Evolutionary conservation across 73 alveolate genomes (phyloP), one percentile per base, ranked within the genome.

Genomic region (Loxodes magnus): DNA sequence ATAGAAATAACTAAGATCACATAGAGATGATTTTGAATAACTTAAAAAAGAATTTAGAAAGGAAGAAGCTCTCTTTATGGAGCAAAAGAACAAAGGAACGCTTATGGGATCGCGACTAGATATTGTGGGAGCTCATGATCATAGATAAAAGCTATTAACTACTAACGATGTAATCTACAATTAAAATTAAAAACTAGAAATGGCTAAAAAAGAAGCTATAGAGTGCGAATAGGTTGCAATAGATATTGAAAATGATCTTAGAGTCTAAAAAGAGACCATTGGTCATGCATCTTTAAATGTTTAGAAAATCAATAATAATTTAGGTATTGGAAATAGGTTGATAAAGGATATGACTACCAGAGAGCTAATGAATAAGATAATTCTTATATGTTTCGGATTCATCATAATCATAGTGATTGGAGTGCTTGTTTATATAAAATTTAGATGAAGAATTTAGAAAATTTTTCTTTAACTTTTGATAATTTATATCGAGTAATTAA

Each of bases 51-150:
- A 14, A 12, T 46, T 46, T 9, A 17, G 39, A 1, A 7, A 21
- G 21, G 59, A 46, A 24, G 59, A 46, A 46, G 39, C 53, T 10
- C 7, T 10, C 17, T 16, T 10, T 21, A 19, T 15, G 9, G 59
- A 46, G 5, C 39, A 21, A 25, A 46, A 46, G 17, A 10, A 10
- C 51, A 0, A 23, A 46, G 59, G 27, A 46, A 46, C 59, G 5
- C 59, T 46, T 24, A 46, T 46, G 59, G 59, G 59, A 9, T 20
- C 59, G 27, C 16, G 59, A 25, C 27, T 46, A 16, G 39, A 46
- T 33, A n/a, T 33, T 33, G 43, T 12, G 43, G 14, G 43, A 16
- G 20, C 43, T 33, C 10, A 33, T 1, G 43, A 33, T 12, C 59
- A 46, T 1, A 46, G 59, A 46, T 37, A 46, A 46, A 46, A 19